Base-by-base conservation (phyloP, 2,329 filamentous ascomycete species). In the Penicillium sp. region DNA sequence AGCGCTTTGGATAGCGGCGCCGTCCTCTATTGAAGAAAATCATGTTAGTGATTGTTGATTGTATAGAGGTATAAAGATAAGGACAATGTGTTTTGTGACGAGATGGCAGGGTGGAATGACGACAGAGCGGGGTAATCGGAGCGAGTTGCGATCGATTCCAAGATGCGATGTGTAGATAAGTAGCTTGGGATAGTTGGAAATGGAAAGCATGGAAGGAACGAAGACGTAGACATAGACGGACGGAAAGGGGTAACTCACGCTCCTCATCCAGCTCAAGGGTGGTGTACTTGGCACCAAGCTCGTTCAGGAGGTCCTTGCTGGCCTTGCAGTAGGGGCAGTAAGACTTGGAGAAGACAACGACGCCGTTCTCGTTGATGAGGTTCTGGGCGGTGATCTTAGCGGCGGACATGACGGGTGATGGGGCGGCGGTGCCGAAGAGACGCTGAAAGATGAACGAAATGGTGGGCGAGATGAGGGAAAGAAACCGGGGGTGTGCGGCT, bases 321-420 rank as follows among this genome's bases (percentile, higher is more conserved):
- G 87, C 82, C 57, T 79, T 83, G 84, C 93, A 98, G 85, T 96
- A 96, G 13, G 93, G 92, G 85, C 95, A 99, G 81, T 92, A 96
- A 16, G 89, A 91, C 83, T 99, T 99, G 79, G 89, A 93, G 85
- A 99, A 99, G 75, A 99, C 91, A 69, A 95, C 90, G 76, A 96
- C 92, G 69, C 86, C 80, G 80, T 96, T 95, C 72, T 93, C 88
- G 78, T 95, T 86, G 77, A 98, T 96, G 80, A 97, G 88, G 71
- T 82, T 77, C 78, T 96, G 87, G 61, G 90, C 91, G 79, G 96
- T 96, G 63, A 85, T 83, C 80, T 90, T 91, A 72, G 91, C 90
- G 74, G 89, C 86, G 72, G 91, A 88, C 90, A 96, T 96, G 70
- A 80, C 85, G 67, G 89, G 82, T 60, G 77, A 81, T 65, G 81